phyloP scores from a whole-genome alignment of 208 protist genomes.

The Phytomonas francai region DNA sequence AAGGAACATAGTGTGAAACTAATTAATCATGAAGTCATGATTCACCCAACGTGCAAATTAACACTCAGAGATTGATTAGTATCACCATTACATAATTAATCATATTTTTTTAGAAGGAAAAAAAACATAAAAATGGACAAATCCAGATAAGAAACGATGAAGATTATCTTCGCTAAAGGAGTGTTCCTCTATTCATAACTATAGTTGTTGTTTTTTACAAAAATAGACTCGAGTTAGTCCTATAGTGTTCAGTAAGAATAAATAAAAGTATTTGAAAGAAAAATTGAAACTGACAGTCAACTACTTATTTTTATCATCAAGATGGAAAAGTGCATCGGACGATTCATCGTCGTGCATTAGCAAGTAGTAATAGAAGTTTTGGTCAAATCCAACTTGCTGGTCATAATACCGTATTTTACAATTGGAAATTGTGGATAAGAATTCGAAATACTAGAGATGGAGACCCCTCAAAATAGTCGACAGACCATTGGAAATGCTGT shows the following conservation, averaged over 20 bases:
- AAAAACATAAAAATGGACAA: slow-evolving; percentile 5
- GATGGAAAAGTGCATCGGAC: background rate
- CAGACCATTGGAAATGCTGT: background rate
- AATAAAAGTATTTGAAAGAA: background rate
- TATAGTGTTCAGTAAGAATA: background rate
- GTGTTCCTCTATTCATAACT: background rate
- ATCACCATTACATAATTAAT: slow-evolving; percentile 1
- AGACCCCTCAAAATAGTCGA: background rate
- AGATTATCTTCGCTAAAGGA: no score
- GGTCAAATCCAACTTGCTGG: background rate
- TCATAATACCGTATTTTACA: background rate
- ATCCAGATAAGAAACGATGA: background rate
- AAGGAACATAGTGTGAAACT: slow-evolving; percentile 11
- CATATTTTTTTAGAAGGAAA: slow-evolving; percentile 10
- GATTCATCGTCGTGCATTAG: background rate
- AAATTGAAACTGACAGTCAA: background rate
- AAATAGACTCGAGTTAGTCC: background rate
- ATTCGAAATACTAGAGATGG: background rate
- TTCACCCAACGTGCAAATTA: background rate
- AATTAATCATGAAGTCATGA: slow-evolving; percentile 11
- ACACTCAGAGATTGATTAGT: background rate
- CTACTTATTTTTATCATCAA: background rate
- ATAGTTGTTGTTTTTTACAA: background rate
- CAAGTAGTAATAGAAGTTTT: background rate
- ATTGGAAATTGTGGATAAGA: background rate